Percentiles rank a stretch among this genome's conserved stretches.
phyloP scores from a whole-genome alignment of 2,329 filamentous ascomycete genomes.

The Fusarium devonianum region DNA sequence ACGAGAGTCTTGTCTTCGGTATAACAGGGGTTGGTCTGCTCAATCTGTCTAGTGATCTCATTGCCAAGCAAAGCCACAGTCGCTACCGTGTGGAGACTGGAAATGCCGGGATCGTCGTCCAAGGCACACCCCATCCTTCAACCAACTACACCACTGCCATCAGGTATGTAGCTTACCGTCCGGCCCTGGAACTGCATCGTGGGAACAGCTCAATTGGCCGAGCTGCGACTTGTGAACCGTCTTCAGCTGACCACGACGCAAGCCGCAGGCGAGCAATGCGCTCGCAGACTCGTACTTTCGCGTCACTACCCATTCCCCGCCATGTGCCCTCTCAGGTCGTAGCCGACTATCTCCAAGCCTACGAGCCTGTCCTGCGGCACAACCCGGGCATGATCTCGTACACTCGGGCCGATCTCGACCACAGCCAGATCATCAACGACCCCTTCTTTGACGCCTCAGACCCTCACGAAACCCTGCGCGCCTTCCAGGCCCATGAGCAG shows the following conservation, averaged over 20 bases:
- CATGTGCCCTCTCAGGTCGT: conserved; percentile 46
- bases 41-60: too few relatives aligned
- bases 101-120: too few relatives aligned
- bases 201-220: too few relatives aligned
- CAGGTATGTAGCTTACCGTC: too few relatives aligned
- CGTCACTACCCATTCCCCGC: conserved; percentile 51
- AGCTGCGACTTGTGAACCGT: too few relatives aligned
- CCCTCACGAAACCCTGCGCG: conserved; percentile 44
- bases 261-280: conserved; percentile 40
- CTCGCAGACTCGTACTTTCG: conserved; percentile 44
- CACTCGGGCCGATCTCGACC: conserved; percentile 42
- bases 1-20: too few relatives aligned
- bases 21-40: too few relatives aligned
- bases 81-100: too few relatives aligned
- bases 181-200: too few relatives aligned
- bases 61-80: too few relatives aligned
- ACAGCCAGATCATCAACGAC: conserved; percentile 47
- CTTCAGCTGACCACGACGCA: background rate
- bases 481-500: conserved; percentile 42
- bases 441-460: conserved; percentile 48
- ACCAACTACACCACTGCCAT: too few relatives aligned
- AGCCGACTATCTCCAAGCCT: conserved; percentile 49
- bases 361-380: conserved; percentile 50
- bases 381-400: conserved; percentile 48
- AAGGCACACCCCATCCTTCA: too few relatives aligned